Conservation (phyloP, 2,329 filamentous ascomycete genomes). For the Penicillium thymicola region DNA sequence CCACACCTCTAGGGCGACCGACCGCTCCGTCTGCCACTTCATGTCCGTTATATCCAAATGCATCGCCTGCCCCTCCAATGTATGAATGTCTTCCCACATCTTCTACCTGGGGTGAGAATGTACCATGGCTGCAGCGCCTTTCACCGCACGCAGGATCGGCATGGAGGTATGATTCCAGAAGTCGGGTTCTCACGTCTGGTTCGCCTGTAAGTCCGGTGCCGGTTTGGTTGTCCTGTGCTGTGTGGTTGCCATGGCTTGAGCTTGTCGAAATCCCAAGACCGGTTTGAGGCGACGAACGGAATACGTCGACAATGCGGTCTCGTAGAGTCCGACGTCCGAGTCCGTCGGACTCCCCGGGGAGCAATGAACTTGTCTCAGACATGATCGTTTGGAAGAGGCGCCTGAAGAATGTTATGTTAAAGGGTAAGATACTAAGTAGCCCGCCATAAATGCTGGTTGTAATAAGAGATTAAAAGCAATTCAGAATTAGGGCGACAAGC, state of each 20-base stretch:
- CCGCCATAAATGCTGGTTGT: conserved; percentile 7
- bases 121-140: conserved; percentile 65
- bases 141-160: conserved; percentile 38
- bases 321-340: conserved; percentile 28
- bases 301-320: conserved; percentile 31
- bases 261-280: conserved; percentile 8
- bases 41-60: conserved; percentile 29
- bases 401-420: neutral
- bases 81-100: conserved; percentile 53
- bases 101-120: conserved; percentile 67
- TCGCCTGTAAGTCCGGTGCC: conserved; percentile 16
- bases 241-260: neutral
- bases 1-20: conserved; percentile 31
- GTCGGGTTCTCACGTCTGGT: conserved; percentile 34
- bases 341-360: conserved; percentile 20
- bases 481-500: neutral
- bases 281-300: conserved; percentile 22
- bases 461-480: conserved; percentile 3
- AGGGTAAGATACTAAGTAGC: neutral
- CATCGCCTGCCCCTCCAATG: conserved; percentile 27
- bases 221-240: neutral
- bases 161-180: conserved; percentile 41
- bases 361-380: conserved; percentile 27
- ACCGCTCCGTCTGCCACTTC: conserved; percentile 25
- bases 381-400: conserved; percentile 10